Conservation (phyloP, 179 eudicot genomes). For the Camellia oleifera region DNA sequence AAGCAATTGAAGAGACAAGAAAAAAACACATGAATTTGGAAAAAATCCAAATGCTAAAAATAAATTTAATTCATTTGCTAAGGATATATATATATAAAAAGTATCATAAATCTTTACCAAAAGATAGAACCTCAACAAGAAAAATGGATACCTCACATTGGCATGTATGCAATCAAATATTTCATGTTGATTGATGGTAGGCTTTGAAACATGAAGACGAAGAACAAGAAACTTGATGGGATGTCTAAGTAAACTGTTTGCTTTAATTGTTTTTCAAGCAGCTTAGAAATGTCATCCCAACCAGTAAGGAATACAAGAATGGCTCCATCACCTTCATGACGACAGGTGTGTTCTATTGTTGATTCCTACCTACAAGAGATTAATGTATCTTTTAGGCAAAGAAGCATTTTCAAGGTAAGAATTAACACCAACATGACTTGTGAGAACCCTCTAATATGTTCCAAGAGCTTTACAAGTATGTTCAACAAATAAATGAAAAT, state of each 20-base stretch:
- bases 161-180: slow-evolving; percentile 91
- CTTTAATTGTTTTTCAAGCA: slow-evolving; percentile 58
- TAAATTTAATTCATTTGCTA: background rate
- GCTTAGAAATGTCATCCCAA: slow-evolving; percentile 98
- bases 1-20: background rate
- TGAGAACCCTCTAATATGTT: background rate
- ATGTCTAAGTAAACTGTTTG: slow-evolving; percentile 67
- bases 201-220: slow-evolving; percentile 99
- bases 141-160: slow-evolving; percentile 46
- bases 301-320: slow-evolving; percentile 95
- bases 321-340: slow-evolving; percentile 82
- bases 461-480: background rate
- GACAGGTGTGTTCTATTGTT: slow-evolving; percentile 78
- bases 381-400: background rate
- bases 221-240: slow-evolving; percentile 66
- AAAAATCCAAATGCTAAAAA: background rate
- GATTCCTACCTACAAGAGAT: slow-evolving; percentile 66
- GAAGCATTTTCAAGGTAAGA: background rate
- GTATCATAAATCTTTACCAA: background rate
- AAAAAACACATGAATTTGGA: background rate
- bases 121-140: background rate
- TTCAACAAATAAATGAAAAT: background rate
- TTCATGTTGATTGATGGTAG: slow-evolving; percentile 87
- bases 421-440: background rate
- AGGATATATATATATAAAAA: background rate